Evolutionary conservation across 176 grass and related monocot genomes (phyloP).

Genomic region (Puccinellia tenuiflora): DNA sequence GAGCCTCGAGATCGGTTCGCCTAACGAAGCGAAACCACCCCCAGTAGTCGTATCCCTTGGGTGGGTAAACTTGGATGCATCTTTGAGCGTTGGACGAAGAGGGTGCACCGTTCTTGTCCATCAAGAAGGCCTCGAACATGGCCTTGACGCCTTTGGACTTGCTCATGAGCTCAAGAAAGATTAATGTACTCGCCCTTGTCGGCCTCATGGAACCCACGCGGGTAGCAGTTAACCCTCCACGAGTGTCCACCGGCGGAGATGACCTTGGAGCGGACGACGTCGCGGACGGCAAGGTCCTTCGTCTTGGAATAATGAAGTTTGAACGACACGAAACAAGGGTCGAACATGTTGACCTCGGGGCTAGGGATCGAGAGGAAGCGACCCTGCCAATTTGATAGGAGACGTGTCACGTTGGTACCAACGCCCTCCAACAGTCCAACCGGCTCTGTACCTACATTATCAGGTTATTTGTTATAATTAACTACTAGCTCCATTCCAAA

Average conservation of each 20-base stretch:
- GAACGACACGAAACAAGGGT: background rate
- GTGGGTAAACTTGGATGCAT: background rate
- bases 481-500: no score
- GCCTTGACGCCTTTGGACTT: background rate
- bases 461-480: no score
- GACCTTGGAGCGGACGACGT: background rate
- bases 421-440: no score
- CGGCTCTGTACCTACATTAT: no score
- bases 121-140: conserved; percentile 14
- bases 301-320: background rate
- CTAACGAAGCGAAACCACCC: background rate
- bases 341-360: background rate
- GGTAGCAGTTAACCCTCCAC: conserved; percentile 20
- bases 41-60: background rate
- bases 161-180: background rate
- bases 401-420: no score
- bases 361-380: no score
- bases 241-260: conserved; percentile 21
- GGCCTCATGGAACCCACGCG: background rate
- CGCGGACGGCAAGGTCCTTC: background rate
- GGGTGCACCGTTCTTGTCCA: background rate
- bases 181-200: background rate
- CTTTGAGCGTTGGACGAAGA: background rate
- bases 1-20: background rate
- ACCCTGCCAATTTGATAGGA: no score